phyloP scores from a whole-genome alignment of 2,329 filamentous ascomycete species.

The Xylariaceae sp. region DNA sequence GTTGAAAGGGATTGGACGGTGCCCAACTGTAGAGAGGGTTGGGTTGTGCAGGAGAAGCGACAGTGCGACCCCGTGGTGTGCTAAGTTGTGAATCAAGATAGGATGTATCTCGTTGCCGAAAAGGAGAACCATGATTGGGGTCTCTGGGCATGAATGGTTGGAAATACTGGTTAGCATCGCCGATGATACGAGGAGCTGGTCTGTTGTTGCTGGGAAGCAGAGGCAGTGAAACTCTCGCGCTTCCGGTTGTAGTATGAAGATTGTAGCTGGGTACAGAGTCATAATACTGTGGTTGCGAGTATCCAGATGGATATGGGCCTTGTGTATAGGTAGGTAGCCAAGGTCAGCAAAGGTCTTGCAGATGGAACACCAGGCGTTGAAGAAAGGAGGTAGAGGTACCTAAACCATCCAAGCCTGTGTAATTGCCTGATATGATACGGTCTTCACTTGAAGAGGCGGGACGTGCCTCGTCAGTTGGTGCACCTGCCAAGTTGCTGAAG shows the following conservation, averaged over 20 bases:
- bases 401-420: conserved; percentile 25
- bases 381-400: conserved; percentile 17
- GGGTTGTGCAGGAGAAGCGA: too few relatives aligned
- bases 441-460: too few relatives aligned
- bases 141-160: conserved; percentile 18
- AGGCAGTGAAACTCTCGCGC: conserved; percentile 25
- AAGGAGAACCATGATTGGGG: conserved; percentile 16
- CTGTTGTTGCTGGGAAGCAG: conserved; percentile 9
- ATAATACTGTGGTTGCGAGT: too few relatives aligned
- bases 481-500: too few relatives aligned
- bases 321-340: conserved; percentile 9
- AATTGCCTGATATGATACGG: conserved; percentile 9
- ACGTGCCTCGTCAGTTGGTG: too few relatives aligned
- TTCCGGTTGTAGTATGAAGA: too few relatives aligned
- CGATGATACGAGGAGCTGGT: conserved; percentile 23
- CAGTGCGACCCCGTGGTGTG: too few relatives aligned
- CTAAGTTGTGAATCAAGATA: too few relatives aligned
- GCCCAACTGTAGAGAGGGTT: conserved; percentile 1
- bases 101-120: too few relatives aligned
- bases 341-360: not conserved
- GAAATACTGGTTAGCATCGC: conserved; percentile 33
- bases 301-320: too few relatives aligned
- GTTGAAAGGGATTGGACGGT: too few relatives aligned
- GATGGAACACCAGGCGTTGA: not conserved
- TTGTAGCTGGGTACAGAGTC: too few relatives aligned